Evolutionary conservation across 495 filamentous ascomycete genomes (phyloP).

Genomic region (Daldinia concentrica): DNA sequence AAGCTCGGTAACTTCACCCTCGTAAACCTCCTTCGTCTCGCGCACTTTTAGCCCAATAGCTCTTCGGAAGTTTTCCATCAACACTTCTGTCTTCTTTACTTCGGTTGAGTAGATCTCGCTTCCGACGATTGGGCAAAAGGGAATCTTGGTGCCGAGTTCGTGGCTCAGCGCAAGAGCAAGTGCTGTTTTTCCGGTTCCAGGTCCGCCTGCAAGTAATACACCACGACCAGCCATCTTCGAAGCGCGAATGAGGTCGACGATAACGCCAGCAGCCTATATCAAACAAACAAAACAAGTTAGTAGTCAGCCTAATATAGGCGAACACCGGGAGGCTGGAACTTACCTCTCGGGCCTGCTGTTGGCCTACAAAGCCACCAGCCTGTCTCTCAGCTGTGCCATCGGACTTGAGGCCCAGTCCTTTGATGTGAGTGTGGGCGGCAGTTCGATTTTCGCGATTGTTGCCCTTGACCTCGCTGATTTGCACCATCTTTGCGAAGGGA

Average conservation of each 20-base stretch:
- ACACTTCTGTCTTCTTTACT: constrained; percentile 97
- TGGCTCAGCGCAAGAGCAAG: constrained; percentile 93
- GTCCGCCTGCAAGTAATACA: constrained; percentile 88
- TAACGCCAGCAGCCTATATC: constrained; percentile 81
- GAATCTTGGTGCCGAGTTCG: constrained; percentile 95
- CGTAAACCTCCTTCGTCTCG: constrained; percentile 98
- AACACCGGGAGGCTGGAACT: constrained; percentile 9
- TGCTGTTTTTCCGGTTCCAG: constrained; percentile 96
- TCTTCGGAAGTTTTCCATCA: constrained; percentile 98
- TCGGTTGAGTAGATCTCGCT: constrained; percentile 97
- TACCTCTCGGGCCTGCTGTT: constrained; percentile 86
- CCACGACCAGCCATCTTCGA: constrained; percentile 98
- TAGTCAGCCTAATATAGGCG: constrained; percentile 23
- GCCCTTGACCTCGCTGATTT: constrained; percentile 95
- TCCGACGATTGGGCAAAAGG: constrained; percentile 95
- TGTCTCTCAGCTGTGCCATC: constrained; percentile 84
- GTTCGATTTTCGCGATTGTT: constrained; percentile 95
- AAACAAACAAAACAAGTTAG: not conserved
- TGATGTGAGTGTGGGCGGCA: constrained; percentile 96
- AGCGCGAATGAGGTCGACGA: constrained; percentile 91
- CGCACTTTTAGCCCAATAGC: constrained; percentile 96
- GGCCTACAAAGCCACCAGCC: constrained; percentile 86
- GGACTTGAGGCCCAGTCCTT: constrained; percentile 82
- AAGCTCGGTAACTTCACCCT: constrained; percentile 94
- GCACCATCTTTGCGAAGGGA: constrained; percentile 71